Evolutionary conservation across 2,329 filamentous ascomycete species (phyloP).

Genomic region (Neofusicoccum umdonicola): DNA sequence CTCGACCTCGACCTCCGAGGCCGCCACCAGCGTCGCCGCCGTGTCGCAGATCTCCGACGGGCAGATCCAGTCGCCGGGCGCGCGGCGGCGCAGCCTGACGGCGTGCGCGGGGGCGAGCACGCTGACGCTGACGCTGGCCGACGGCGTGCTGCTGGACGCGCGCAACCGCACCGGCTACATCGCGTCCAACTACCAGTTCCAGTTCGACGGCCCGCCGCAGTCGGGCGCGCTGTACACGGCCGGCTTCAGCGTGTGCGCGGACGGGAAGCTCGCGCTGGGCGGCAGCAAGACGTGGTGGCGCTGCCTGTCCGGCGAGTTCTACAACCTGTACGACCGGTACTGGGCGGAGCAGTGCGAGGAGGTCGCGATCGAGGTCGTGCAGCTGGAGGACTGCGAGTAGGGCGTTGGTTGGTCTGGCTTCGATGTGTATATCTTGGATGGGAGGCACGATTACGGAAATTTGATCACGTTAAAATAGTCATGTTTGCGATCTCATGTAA

Average conservation of each 20-base stretch:
- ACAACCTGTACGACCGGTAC: conserved; percentile 74
- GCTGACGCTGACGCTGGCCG: conserved; percentile 62
- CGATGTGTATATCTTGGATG: no score
- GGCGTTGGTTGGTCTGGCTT: no score
- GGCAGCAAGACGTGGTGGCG: conserved; percentile 67
- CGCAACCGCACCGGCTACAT: conserved; percentile 72
- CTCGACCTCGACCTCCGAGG: neutral
- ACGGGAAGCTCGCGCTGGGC: conserved; percentile 69
- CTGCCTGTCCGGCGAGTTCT: conserved; percentile 72
- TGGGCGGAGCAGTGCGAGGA: conserved; percentile 48
- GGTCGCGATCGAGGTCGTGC: neutral
- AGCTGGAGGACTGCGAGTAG: neutral
- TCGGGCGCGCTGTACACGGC: conserved; percentile 68
- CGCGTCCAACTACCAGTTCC: conserved; percentile 71
- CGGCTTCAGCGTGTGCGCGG: conserved; percentile 70
- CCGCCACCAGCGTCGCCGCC: neutral
- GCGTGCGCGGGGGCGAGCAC: conserved; percentile 26
- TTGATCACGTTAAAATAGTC: no score
- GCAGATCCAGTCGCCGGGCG: conserved; percentile 17
- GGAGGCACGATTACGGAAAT: no score
- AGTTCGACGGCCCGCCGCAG: conserved; percentile 53
- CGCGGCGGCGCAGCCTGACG: neutral
- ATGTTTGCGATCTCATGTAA: no score
- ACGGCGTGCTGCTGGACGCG: conserved; percentile 65
- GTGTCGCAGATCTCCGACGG: conserved; percentile 19